phyloP scores from a whole-genome alignment of 306 rosid species.

The barrel medic (Medicago truncatula) region DNA sequence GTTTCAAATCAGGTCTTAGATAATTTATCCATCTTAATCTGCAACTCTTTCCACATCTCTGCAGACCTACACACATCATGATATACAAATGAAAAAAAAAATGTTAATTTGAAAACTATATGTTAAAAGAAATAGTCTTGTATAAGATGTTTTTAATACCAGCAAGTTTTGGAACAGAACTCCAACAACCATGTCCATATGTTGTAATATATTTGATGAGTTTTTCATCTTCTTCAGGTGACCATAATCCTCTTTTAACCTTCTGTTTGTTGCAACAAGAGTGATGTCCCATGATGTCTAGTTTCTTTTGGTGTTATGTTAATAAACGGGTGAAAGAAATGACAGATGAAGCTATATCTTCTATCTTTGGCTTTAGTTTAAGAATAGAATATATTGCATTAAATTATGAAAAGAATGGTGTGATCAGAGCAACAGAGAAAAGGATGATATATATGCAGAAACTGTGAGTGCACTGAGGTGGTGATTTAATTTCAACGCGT shows the following conservation, averaged over 20 bases:
- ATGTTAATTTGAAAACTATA: background rate
- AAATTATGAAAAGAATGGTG: conserved; percentile 34
- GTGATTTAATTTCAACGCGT: conserved; percentile 77
- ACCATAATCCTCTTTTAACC: conserved; percentile 97
- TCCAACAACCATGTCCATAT: conserved; percentile 97
- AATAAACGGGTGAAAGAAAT: conserved; percentile 8
- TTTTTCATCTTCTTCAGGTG: conserved; percentile 97
- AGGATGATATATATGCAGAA: conserved; percentile 38
- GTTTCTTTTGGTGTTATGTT: conserved; percentile 11
- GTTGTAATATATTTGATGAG: conserved; percentile 84
- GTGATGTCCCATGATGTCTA: conserved; percentile 74
- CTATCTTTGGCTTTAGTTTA: conserved; percentile 30
- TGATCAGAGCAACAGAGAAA: conserved; percentile 25
- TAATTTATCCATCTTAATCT: conserved; percentile 97
- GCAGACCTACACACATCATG: conserved; percentile 56
- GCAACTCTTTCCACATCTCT: conserved; percentile 97
- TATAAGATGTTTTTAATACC: conserved; percentile 38
- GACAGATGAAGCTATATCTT: background rate
- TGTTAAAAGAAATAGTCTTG: background rate
- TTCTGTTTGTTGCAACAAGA: conserved; percentile 97
- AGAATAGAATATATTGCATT: conserved; percentile 32
- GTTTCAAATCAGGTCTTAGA: conserved; percentile 93
- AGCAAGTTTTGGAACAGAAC: conserved; percentile 94
- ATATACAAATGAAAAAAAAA: background rate
- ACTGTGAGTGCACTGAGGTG: conserved; percentile 45